These are phyloP conservation scores for Striga asiatica DNA, from an alignment of 257 asterid genomes.

Conservation along the genomic window DNA sequence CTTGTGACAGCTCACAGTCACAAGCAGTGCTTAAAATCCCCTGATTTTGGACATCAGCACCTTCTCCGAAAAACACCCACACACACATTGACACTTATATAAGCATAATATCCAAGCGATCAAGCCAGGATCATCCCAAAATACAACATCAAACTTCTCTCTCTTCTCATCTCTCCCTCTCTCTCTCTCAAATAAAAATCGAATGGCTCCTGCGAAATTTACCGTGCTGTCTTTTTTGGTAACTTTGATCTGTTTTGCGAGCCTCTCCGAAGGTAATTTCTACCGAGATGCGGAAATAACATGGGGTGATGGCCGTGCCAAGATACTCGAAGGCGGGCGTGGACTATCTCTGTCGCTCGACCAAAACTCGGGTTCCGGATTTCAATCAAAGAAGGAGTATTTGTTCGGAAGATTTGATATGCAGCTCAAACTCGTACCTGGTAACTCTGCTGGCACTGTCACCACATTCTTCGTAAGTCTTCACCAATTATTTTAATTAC, in stretches of 20 bases:
- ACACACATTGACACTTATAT: too few relatives aligned
- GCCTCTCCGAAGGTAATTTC: conserved; percentile 15
- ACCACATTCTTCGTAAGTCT: conserved; percentile 1
- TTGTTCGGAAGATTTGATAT: conserved; percentile 14
- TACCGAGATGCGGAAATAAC: conserved; percentile 22
- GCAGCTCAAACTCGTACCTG: conserved; percentile 12
- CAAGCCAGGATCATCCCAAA: too few relatives aligned
- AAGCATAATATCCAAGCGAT: too few relatives aligned
- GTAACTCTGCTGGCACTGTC: conserved; percentile 11
- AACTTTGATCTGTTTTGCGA: background rate
- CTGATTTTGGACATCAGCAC: too few relatives aligned
- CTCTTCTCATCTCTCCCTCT: too few relatives aligned
- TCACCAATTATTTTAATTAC: background rate
- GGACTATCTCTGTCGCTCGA: background rate
- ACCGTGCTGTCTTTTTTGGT: background rate
- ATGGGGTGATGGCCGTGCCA: conserved; percentile 40
- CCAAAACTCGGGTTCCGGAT: conserved; percentile 11
- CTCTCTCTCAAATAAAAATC: too few relatives aligned
- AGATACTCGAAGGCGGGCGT: conserved; percentile 29
- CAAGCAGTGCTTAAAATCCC: too few relatives aligned
- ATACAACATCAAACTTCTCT: too few relatives aligned
- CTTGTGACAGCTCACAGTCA: too few relatives aligned
- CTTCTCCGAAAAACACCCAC: too few relatives aligned
- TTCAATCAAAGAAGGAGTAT: conserved; percentile 9
- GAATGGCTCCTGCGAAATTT: too few relatives aligned